A percentile compares a stretch with the other conserved stretches of the same genome.
Conservation (phyloP, 2,329 filamentous ascomycete species). For the Chaetomium olivaceum region DNA sequence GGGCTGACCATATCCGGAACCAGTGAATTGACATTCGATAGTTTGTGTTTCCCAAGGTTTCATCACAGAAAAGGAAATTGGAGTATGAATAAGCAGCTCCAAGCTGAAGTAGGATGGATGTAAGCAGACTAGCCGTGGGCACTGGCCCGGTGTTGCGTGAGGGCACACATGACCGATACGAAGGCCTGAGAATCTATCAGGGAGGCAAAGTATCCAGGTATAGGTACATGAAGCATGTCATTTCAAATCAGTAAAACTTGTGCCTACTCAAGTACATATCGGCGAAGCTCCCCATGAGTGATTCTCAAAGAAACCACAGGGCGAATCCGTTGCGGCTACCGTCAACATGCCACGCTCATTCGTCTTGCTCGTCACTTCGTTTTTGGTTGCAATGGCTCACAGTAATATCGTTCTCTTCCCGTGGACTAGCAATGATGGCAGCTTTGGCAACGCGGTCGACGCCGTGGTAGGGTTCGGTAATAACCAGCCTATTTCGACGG, state of each 20-base stretch:
- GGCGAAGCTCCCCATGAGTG: background rate
- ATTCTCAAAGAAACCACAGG: background rate
- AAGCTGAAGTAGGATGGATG: too few species aligned
- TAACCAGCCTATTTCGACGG: conserved; percentile 7
- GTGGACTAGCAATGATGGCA: conserved; percentile 13
- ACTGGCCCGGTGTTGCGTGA: background rate
- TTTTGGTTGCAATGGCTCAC: background rate
- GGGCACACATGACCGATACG: background rate
- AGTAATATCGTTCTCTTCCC: conserved; percentile 10
- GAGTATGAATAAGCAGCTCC: background rate
- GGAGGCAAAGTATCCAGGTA: background rate
- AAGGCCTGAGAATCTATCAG: background rate
- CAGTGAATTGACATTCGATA: background rate
- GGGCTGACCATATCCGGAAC: background rate
- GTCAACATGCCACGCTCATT: conserved; percentile 7
- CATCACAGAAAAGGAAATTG: background rate
- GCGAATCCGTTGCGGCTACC: background rate
- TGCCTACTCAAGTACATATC: conserved; percentile 1
- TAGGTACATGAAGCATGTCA: background rate
- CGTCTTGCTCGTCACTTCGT: background rate
- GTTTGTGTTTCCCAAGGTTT: background rate
- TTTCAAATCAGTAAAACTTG: background rate
- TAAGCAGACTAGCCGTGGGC: background rate
- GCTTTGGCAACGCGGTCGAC: conserved; percentile 13
- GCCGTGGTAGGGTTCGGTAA: conserved; percentile 4